A percentile compares a stretch with the other conserved stretches of the same genome.
phyloP scores from a whole-genome alignment of 768 basidiomycete species.

The Kwoniella bestiolae region DNA sequence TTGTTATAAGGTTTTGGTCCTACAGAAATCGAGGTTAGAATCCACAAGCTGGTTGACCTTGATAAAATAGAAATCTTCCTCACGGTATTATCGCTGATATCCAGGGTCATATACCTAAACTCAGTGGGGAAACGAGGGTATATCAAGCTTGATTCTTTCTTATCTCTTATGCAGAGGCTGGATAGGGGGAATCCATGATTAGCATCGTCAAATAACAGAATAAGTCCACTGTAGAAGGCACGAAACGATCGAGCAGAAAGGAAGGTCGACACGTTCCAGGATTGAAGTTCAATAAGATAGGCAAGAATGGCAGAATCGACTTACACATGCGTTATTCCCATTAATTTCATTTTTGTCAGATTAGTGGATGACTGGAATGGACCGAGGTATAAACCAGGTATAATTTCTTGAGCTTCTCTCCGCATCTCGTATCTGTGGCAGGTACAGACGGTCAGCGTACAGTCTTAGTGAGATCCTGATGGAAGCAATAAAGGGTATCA shows the following conservation, averaged over 20 bases:
- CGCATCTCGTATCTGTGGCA: constrained; percentile 58
- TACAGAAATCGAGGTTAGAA: too few species aligned
- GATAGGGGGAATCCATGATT: background rate
- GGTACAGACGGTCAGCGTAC: too few species aligned
- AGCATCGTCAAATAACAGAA: too few species aligned
- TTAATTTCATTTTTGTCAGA: constrained; percentile 33
- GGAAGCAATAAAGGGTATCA: too few species aligned
- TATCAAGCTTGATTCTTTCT: constrained; percentile 50
- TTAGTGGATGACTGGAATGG: constrained; percentile 52
- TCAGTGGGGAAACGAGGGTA: constrained; percentile 52
- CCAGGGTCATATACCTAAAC: constrained; percentile 54
- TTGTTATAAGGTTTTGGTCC: constrained; percentile 56
- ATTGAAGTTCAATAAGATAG: too few species aligned
- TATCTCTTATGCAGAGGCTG: constrained; percentile 55
- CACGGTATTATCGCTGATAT: constrained; percentile 56
- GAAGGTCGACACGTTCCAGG: too few species aligned
- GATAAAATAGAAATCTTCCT: constrained; percentile 19
- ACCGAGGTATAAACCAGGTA: constrained; percentile 54
- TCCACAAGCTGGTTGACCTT: background rate
- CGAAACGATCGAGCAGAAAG: too few species aligned
- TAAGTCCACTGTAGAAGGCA: too few species aligned
- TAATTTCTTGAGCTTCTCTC: constrained; percentile 54
- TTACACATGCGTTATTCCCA: constrained; percentile 57
- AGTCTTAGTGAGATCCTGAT: too few species aligned
- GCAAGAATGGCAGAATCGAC: constrained; percentile 22